Base-by-base conservation (phyloP, 2,329 filamentous ascomycete genomes). In the Fusarium setosum region DNA sequence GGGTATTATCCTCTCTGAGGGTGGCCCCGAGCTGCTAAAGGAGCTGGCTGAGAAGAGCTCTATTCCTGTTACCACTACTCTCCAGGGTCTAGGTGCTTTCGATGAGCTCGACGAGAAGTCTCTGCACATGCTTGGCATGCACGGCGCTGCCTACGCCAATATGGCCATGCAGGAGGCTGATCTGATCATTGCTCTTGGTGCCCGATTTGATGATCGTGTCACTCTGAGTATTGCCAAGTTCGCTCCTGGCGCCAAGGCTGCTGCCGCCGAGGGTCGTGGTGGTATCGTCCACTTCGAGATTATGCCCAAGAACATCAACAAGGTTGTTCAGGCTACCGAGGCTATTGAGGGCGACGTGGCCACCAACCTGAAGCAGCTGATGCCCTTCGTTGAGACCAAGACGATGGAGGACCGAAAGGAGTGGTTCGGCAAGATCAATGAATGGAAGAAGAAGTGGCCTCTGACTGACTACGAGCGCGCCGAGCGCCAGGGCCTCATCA, bases 291-390 rank as follows among this genome's bases (percentile, higher is more conserved):
- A 99, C 80, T 98, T 98, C 74, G 95, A 98, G 77, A 95, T 99
- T 73, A 92, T 98, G 91, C 95, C 96, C 72, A 99, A 99, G 90
- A 98, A 99, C 84, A 98, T 98, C 83, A 98, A 98, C 89, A 99
- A 98, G 87, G 94, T 98, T 38, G 92, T 99, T 13, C 93, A 98
- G 81, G 94, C 95, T 8, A 97, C 92, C 38, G 94, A 97, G 81
- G 95, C 96, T 42, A 90, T 98, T 17, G 95, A 97, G 81, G 96
- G 96, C 59, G 95, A 98, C 74, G 93, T 97, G 26, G 89, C 90
- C 4, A 82, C 89, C 17, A 98, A 97, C 79, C 83, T 98, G 31
- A 84, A 84, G 50, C 81, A 87, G 26, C 89, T 98, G 50, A 73
- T 98, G 32, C 94, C 95, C 11, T 83, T 88, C 52, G 80, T 97